These are phyloP conservation scores for Ramaria rubella DNA, from an alignment of 768 basidiomycete genomes.

Conservation along the genomic window DNA sequence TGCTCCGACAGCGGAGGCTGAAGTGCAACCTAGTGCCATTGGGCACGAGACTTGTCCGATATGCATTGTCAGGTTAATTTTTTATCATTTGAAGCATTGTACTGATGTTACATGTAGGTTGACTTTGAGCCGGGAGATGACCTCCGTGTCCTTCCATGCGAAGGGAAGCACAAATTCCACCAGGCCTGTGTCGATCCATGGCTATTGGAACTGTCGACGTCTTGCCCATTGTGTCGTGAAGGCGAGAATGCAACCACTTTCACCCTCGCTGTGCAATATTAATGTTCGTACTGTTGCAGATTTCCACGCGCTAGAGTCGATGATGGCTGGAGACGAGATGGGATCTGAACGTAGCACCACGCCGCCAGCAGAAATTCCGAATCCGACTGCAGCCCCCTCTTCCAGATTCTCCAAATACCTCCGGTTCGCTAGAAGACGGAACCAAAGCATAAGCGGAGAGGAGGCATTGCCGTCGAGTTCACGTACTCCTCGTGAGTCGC, in stretches of 20 bases:
- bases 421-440: conserved; percentile 12
- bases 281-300: conserved; percentile 29
- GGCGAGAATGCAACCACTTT: conserved; percentile 46
- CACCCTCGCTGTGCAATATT: neutral
- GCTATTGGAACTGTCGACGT: conserved; percentile 83
- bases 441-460: too few species aligned
- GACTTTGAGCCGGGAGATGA: conserved; percentile 95
- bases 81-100: neutral
- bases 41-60: conserved; percentile 90
- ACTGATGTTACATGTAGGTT: conserved; percentile 20
- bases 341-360: neutral
- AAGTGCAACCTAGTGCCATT: conserved; percentile 56
- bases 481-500: too few species aligned
- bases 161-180: conserved; percentile 87
- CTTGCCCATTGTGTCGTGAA: conserved; percentile 89
- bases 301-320: conserved; percentile 55
- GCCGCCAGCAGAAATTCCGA: neutral
- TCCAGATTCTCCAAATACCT: conserved; percentile 17
- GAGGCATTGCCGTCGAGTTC: too few species aligned
- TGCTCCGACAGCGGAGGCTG: conserved; percentile 24
- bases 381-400: neutral
- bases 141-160: conserved; percentile 83
- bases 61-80: conserved; percentile 48
- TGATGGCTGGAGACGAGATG: conserved; percentile 34
- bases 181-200: conserved; percentile 88